phyloP scores from a whole-genome alignment of 2,329 filamentous ascomycete genomes.

The Zalaria sp. region DNA sequence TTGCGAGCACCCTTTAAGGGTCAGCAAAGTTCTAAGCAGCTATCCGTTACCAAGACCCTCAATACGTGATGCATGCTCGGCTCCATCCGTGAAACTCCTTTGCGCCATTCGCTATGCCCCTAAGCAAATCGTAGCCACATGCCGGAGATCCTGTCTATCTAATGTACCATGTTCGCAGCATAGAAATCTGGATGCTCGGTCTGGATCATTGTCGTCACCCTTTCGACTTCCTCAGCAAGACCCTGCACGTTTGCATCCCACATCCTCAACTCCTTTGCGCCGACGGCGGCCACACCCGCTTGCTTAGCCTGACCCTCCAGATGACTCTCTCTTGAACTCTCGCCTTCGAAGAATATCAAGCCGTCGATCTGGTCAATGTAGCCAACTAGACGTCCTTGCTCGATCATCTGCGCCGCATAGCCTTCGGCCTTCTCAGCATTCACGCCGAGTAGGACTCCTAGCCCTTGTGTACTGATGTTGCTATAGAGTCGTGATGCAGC shows the following conservation, averaged over 20 bases:
- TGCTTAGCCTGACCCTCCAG: conserved; percentile 47
- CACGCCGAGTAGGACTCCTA: conserved; percentile 66
- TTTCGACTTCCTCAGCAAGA: conserved; percentile 79
- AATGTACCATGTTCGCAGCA: conserved; percentile 7
- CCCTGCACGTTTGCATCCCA: conserved; percentile 87
- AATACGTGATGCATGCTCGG: no score
- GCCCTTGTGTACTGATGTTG: conserved; percentile 45
- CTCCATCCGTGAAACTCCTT: no score
- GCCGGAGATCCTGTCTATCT: no score
- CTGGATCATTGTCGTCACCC: conserved; percentile 67
- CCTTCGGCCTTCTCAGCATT: conserved; percentile 72
- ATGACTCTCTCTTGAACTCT: conserved; percentile 36
- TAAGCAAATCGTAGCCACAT: no score
- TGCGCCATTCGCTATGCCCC: no score
- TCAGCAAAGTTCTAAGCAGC: no score
- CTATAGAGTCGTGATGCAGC: conserved; percentile 52
- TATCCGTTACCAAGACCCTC: no score
- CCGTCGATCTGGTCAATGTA: conserved; percentile 89
- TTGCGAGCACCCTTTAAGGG: no score
- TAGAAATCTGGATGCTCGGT: conserved; percentile 53
- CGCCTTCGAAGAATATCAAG: conserved; percentile 74
- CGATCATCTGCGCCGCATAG: conserved; percentile 89
- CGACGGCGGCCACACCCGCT: conserved; percentile 27
- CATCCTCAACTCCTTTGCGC: conserved; percentile 59
- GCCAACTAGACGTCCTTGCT: conserved; percentile 76